These are phyloP conservation scores for Lachancea meyersii DNA, from an alignment of 805 yeast species.

Conservation along the genomic window DNA sequence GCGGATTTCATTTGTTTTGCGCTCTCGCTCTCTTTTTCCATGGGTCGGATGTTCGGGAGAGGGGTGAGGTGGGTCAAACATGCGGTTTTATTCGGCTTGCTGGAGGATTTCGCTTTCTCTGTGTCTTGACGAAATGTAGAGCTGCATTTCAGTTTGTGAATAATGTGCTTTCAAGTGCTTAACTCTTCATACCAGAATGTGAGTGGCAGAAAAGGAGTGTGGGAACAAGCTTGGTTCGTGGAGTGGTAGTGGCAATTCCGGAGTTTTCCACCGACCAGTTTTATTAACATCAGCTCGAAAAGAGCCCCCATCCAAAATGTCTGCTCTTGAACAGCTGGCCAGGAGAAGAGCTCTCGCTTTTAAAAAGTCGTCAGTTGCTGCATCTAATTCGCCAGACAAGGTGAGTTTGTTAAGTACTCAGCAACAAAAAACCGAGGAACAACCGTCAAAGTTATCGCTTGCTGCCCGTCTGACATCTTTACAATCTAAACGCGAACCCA, in stretches of 20 bases:
- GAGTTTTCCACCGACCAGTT: not conserved
- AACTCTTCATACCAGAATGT: not conserved
- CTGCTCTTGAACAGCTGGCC: conserved; percentile 47
- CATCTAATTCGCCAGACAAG: not conserved
- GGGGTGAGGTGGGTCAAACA: not conserved
- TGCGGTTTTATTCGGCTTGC: not conserved
- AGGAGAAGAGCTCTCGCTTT: conserved; percentile 29
- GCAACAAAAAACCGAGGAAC: not conserved
- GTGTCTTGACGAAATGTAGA: not conserved
- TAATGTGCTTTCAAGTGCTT: not conserved
- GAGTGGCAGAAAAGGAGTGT: not conserved
- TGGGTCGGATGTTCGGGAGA: not conserved
- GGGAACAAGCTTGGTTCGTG: conserved; percentile 1
- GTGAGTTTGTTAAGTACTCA: not conserved
- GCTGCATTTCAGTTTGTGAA: not conserved
- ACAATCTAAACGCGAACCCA: not conserved
- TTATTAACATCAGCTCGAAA: conserved; percentile 3
- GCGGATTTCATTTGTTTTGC: conserved; percentile 5
- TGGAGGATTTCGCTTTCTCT: not conserved
- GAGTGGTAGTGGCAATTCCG: not conserved
- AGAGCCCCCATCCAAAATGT: conserved; percentile 13
- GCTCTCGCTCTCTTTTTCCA: conserved; percentile 4
- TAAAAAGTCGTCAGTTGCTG: not conserved
- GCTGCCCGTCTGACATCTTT: conserved; percentile 2
- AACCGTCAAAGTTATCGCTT: not conserved